Conservation (phyloP, 805 yeast species). For the Hanseniaspora singularis region DNA sequence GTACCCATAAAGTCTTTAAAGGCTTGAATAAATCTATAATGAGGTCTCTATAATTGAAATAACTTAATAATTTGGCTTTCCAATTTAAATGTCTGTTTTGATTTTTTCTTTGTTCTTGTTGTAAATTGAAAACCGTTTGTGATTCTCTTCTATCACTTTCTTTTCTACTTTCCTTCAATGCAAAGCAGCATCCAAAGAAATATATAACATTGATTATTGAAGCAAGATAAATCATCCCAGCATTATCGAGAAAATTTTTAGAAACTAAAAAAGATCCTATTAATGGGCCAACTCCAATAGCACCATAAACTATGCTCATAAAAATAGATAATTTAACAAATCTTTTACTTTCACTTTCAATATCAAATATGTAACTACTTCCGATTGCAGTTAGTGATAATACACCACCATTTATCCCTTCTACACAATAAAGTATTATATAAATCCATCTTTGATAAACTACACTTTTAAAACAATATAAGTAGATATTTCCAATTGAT, state of each 20-base stretch:
- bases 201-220: constrained; percentile 14
- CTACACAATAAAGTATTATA: constrained; percentile 17
- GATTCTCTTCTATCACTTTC: constrained; percentile 41
- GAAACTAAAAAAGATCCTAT: constrained; percentile 20
- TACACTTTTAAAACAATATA: constrained; percentile 14
- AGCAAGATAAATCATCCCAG: constrained; percentile 8
- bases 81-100: constrained; percentile 6
- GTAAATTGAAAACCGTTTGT: constrained; percentile 16
- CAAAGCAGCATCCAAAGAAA: constrained; percentile 21
- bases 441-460: constrained; percentile 15
- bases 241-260: constrained; percentile 8
- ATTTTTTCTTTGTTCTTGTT: background rate
- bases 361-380: constrained; percentile 21
- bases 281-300: constrained; percentile 22
- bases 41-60: constrained; percentile 12
- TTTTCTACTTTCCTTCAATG: constrained; percentile 51
- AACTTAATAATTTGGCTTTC: background rate
- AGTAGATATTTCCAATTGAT: constrained; percentile 20
- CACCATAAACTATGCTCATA: constrained; percentile 21
- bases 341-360: constrained; percentile 17
- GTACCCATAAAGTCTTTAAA: constrained; percentile 20
- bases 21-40: constrained; percentile 32
- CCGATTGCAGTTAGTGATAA: constrained; percentile 23
- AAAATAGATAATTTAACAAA: constrained; percentile 19
- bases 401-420: constrained; percentile 20